Percentiles rank a stretch among this genome's conserved stretches.
Evolutionary conservation across 2,329 filamentous ascomycete genomes (phyloP).

Genomic region (Aspergillus neotritici): DNA sequence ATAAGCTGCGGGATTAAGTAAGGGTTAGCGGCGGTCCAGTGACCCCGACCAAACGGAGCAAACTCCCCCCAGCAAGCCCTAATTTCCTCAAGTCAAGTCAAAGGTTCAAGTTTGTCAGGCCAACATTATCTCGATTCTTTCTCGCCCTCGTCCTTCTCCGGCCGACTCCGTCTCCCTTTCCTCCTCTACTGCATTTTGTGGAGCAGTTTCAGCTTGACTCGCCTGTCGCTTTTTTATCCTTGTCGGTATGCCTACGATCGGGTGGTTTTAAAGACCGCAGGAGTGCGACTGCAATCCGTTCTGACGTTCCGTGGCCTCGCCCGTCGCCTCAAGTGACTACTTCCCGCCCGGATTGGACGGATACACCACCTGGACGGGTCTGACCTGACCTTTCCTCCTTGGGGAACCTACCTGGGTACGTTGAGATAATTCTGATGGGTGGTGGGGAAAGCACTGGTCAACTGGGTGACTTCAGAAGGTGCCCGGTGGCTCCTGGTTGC

Average conservation of each 20-base stretch:
- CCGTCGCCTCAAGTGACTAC: background rate
- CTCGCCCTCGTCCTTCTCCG: constrained; percentile 5
- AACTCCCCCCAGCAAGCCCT: constrained; percentile 30
- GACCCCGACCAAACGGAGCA: constrained; percentile 12
- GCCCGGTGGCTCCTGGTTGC: too few relatives aligned
- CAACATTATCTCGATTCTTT: constrained; percentile 12
- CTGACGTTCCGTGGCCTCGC: background rate
- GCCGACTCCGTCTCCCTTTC: background rate
- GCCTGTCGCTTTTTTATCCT: constrained; percentile 6
- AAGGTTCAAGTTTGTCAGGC: constrained; percentile 14
- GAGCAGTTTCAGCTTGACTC: constrained; percentile 1
- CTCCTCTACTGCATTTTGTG: too few relatives aligned
- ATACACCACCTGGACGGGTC: too few relatives aligned
- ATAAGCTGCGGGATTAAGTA: constrained; percentile 19
- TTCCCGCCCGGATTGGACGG: too few relatives aligned
- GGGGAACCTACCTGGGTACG: too few relatives aligned
- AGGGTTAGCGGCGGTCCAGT: constrained; percentile 27
- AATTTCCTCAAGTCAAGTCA: constrained; percentile 26
- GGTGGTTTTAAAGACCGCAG: too few relatives aligned
- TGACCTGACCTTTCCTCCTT: too few relatives aligned
- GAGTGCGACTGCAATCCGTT: too few relatives aligned
- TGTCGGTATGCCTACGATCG: too few relatives aligned
- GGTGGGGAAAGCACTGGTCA: too few relatives aligned
- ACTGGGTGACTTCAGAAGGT: too few relatives aligned
- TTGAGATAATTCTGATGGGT: too few relatives aligned